Base-by-base conservation (phyloP, 371 early-diverging fungal genomes). In the Rhizopus sp. region DNA sequence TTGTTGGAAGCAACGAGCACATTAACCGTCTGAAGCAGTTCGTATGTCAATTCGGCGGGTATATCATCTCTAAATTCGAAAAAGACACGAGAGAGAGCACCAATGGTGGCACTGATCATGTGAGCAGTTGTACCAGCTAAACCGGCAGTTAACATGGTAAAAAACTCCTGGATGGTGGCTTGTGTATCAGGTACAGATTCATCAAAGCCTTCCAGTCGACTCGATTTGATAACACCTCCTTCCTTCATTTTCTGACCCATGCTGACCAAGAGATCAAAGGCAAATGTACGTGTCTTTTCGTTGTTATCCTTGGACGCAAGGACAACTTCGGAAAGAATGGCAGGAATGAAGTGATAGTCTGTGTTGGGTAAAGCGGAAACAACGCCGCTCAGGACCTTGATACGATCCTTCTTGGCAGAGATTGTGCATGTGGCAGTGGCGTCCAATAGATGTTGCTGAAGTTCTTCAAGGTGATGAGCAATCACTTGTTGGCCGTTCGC, bases 131-230 rank as follows among this genome's bases (percentile, higher is more conserved):
- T 82, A 37, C 93, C 97, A 1, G 93, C 96, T 61, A 98, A 80
- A 75, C 98, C 99, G 38, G 99, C 98, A 1, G 88, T 80, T 3
- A 94, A 88, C 95, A 97, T 96, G 45, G 86, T 87, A 59, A 93
- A 88, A 59, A 77, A 88, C 57, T 88, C 88, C 51, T 70, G 53
- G 33, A 88, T 73, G 13, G 56, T 73, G 5, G 87, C 87, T 32
- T 63, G 55, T 7, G 79, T 71, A 62, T 82, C 85, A 54, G 75
- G 80, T 5, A 73, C 65, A 17, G 61, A 64, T 17, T 73, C 78
- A 34, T 84, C 84, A 76, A 86, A 81, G 23, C 80, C 85, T 32
- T 77, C 75, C 31, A 85, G 55, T 51, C 75, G 75, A 40, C 76
- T 80, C 45, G 67, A 71, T 55, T 76, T 71, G 32, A 91, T 81